Percentiles rank a stretch among this genome's conserved stretches.
Conservation (phyloP, 2,329 filamentous ascomycete genomes). For the Cordyceps cateniannulata region DNA sequence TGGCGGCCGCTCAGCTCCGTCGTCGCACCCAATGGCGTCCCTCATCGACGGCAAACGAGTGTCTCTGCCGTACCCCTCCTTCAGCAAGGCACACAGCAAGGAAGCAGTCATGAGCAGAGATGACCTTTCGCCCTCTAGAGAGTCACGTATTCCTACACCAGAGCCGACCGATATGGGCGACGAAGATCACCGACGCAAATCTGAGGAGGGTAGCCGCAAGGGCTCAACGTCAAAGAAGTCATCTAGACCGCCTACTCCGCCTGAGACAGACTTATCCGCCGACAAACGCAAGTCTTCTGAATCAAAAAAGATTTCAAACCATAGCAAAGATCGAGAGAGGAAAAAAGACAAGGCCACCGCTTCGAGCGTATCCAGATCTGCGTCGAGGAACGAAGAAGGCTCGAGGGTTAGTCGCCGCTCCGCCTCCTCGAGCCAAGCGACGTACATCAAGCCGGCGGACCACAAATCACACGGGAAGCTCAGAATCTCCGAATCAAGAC, state of each 20-base stretch:
- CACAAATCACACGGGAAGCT: slow-evolving; percentile 30
- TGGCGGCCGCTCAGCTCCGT: slow-evolving; percentile 33
- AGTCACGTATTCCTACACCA: slow-evolving; percentile 53
- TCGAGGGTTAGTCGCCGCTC: slow-evolving; percentile 50
- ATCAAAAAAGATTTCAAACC: slow-evolving; percentile 16
- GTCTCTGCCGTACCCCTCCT: slow-evolving; percentile 67
- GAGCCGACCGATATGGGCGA: slow-evolving; percentile 55
- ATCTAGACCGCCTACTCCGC: slow-evolving; percentile 53
- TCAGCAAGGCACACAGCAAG: slow-evolving; percentile 89
- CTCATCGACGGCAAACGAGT: slow-evolving; percentile 36
- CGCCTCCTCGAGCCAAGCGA: slow-evolving; percentile 52
- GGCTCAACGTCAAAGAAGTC: slow-evolving; percentile 34
- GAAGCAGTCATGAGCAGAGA: slow-evolving; percentile 66
- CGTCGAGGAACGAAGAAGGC: slow-evolving; percentile 40
- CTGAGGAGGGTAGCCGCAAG: slow-evolving; percentile 35
- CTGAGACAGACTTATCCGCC: slow-evolving; percentile 54
- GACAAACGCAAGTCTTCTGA: slow-evolving; percentile 23
- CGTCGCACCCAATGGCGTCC: slow-evolving; percentile 20
- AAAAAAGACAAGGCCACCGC: slow-evolving; percentile 33
- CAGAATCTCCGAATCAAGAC: slow-evolving; percentile 26
- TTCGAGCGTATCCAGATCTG: slow-evolving; percentile 37
- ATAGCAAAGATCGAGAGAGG: slow-evolving; percentile 15
- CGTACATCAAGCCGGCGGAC: slow-evolving; percentile 37
- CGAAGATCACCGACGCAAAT: slow-evolving; percentile 37
- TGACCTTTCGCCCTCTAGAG: slow-evolving; percentile 32